Percentiles rank a stretch among this genome's conserved stretches.
These are phyloP conservation scores for Amaranthus palmeri DNA, from an alignment of 148 eudicot species.

Conservation along the genomic window DNA sequence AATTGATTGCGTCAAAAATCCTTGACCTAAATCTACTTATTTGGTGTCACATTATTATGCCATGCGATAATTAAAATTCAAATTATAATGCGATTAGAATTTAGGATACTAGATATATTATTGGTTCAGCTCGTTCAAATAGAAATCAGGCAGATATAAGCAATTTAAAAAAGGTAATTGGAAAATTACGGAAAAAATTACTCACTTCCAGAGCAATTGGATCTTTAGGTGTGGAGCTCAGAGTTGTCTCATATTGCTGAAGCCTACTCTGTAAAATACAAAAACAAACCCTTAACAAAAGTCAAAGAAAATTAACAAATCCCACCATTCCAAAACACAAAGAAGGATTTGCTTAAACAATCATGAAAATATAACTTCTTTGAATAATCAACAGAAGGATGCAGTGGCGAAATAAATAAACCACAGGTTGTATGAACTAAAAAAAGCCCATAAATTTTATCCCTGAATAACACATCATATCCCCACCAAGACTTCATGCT, in stretches of 20 bases:
- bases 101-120: too few species aligned
- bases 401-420: neutral
- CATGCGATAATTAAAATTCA: too few species aligned
- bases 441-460: neutral
- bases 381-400: conserved; percentile 1
- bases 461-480: neutral
- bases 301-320: neutral
- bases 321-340: neutral
- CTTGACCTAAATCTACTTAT: too few species aligned
- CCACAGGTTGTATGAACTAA: neutral
- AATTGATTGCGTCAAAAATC: too few species aligned
- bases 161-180: neutral
- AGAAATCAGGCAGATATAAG: neutral
- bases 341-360: neutral
- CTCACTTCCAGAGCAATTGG: conserved; percentile 75
- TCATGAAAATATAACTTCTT: neutral
- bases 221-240: conserved; percentile 69
- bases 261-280: conserved; percentile 57
- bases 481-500: neutral
- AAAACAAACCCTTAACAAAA: conserved; percentile 27
- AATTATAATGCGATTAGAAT: too few species aligned
- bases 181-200: conserved; percentile 7
- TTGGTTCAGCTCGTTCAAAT: too few species aligned
- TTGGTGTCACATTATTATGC: too few species aligned
- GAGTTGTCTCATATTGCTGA: conserved; percentile 62